Evolutionary conservation across 148 eudicot species (phyloP).

Genomic region (Rhododendron griersonianum): DNA sequence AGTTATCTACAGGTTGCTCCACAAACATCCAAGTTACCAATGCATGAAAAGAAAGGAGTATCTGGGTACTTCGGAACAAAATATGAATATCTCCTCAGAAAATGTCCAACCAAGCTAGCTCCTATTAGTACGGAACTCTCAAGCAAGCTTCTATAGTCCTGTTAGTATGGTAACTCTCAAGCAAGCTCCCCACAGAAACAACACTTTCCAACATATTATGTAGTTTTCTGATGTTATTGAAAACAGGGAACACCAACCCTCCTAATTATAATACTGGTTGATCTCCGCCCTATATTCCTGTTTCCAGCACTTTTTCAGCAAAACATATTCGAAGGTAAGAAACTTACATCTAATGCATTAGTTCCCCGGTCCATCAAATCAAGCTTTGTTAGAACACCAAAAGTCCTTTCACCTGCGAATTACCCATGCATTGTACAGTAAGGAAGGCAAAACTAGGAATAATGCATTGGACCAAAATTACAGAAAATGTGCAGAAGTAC

Average conservation of each 20-base stretch:
- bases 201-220: neutral
- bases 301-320: neutral
- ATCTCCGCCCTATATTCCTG: neutral
- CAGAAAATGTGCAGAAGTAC: constrained; percentile 18
- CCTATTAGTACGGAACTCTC: too few species aligned
- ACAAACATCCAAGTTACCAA: neutral
- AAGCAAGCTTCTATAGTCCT: neutral
- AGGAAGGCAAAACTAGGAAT: neutral
- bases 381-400: constrained; percentile 69
- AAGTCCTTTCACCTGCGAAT: constrained; percentile 52
- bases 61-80: neutral
- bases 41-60: neutral
- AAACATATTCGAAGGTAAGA: neutral
- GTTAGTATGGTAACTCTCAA: neutral
- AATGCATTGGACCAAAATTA: neutral
- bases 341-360: constrained; percentile 54
- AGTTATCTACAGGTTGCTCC: neutral
- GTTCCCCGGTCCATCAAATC: constrained; percentile 78
- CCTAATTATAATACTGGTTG: neutral
- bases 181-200: neutral
- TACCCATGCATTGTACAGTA: neutral
- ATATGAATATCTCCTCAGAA: neutral
- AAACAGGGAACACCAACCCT: neutral
- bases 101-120: neutral
- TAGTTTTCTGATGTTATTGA: neutral